Percentiles rank a stretch among this genome's conserved stretches.
phyloP scores from a whole-genome alignment of 345 rosid species.

The Rhodamnia rubescens region DNA sequence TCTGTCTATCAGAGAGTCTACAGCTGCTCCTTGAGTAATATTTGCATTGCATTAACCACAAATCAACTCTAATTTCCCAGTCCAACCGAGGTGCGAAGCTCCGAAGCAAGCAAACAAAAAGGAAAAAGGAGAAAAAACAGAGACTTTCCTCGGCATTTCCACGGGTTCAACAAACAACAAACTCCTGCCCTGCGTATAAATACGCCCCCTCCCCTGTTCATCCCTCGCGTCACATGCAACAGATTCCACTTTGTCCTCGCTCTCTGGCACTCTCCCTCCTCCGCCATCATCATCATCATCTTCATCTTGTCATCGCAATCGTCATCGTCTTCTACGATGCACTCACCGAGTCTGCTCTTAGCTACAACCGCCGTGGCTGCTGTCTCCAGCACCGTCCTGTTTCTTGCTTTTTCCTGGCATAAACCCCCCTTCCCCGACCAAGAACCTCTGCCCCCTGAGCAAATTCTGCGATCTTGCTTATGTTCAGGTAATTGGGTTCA shows the following conservation, averaged over 20 bases:
- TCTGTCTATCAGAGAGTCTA: neutral
- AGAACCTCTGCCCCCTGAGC: neutral
- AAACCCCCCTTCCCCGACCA: neutral
- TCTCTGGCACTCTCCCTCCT: neutral
- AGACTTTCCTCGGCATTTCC: neutral
- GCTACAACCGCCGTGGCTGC: slow-evolving; percentile 66
- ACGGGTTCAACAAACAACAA: neutral
- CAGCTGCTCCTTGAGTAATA: neutral
- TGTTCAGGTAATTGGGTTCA: neutral
- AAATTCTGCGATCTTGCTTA: slow-evolving; percentile 5
- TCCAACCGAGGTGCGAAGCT: neutral
- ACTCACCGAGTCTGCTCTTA: slow-evolving; percentile 21
- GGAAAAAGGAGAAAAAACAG: neutral
- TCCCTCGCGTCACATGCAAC: slow-evolving; percentile 11
- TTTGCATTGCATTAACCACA: neutral
- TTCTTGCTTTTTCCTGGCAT: slow-evolving; percentile 52
- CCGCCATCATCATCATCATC: neutral
- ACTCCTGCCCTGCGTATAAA: neutral
- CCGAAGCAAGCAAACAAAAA: too few relatives aligned
- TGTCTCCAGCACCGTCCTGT: slow-evolving; percentile 58
- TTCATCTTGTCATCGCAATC: neutral
- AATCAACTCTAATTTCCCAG: neutral
- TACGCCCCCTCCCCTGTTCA: neutral
- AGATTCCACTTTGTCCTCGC: neutral
- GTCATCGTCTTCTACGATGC: neutral